Evolutionary conservation across 805 yeast genomes (phyloP), one percentile per base, ranked within the genome.

Genomic region (Torulaspora quercuum): DNA sequence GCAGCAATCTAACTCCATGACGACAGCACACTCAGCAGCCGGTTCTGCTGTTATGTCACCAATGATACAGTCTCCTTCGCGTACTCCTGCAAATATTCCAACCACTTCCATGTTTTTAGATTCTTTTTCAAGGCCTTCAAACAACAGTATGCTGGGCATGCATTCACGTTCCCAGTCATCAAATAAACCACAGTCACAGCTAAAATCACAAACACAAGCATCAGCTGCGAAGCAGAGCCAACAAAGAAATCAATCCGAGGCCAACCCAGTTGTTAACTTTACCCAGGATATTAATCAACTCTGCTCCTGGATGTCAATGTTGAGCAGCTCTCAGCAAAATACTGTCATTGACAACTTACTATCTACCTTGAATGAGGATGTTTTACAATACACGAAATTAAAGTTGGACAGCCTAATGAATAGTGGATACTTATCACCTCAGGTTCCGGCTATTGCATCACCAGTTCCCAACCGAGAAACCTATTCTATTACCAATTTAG

Each of bases 301-400:
- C 45, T 66, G 73, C 44, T 64, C 62, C 42, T 75, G 80, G 80
- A 62, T 74, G 42, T 68, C 68, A 35, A 64, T 63, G 45, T 63
- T 78, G 54, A 65, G 63, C 31, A 67, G 73, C n/a, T 68, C 67
- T 29, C 80, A 77, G 44, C 74, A 67, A 46, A 63, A 72, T 38
- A 62, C 72, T 33, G 71, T 75, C 57, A 65, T 76, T 41, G 82
- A 76, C 48, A 71, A 74, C 51, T 58, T 77, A 54, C 63, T 78
- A 41, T 61, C 69, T 30, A 64, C 65, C 40, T 57, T 77, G 46
- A 71, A 76, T 6, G 69, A 72, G 37, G 81, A 77, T 45, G 69
- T 72, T 10, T 55, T 76, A 43, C 61, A 68, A 22, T 65, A 75
- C 33, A 71, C 77, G 37, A 72, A 68, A 51, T 52, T 69, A 19